These are phyloP conservation scores for Gaertneriomyces semiglobifer DNA, from an alignment of 192 early-diverging fungal genomes.

Conservation along the genomic window DNA sequence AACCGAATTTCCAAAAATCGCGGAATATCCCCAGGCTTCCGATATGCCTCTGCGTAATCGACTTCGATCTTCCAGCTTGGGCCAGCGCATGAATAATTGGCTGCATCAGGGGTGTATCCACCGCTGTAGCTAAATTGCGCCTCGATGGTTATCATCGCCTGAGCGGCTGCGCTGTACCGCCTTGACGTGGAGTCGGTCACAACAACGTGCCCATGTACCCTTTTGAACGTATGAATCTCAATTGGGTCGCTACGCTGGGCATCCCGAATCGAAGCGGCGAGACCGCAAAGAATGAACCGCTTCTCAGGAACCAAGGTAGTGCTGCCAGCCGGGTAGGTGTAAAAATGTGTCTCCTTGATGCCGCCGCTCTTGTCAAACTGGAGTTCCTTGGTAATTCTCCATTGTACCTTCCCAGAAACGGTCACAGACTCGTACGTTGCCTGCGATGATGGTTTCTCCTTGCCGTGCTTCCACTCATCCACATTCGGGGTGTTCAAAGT, in stretches of 20 bases:
- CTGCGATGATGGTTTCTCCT: constrained; percentile 30
- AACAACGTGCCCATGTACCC: constrained; percentile 7
- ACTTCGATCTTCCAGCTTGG: not conserved
- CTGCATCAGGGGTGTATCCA: not conserved
- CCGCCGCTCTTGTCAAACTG: constrained; percentile 25
- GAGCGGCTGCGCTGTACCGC: constrained; percentile 5
- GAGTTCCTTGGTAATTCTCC: constrained; percentile 29
- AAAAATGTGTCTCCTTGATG: constrained; percentile 29
- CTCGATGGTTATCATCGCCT: not conserved
- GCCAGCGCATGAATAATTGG: not conserved
- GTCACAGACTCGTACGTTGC: constrained; percentile 19
- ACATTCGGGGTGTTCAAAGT: constrained; percentile 26
- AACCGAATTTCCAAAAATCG: constrained; percentile 4
- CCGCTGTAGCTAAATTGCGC: constrained; percentile 11
- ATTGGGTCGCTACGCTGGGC: constrained; percentile 12
- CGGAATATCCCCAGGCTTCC: not conserved
- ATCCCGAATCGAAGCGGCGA: constrained; percentile 5
- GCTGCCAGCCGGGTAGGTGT: constrained; percentile 24
- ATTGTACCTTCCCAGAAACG: not conserved
- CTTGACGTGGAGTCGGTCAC: constrained; percentile 15
- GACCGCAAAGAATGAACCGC: constrained; percentile 16
- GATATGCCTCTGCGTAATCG: not conserved
- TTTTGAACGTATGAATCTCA: constrained; percentile 12
- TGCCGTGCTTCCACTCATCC: constrained; percentile 36
- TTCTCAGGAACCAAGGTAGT: constrained; percentile 21